Conservation (phyloP, 2,329 filamentous ascomycete species). For the Sporothrix variecibatus region DNA sequence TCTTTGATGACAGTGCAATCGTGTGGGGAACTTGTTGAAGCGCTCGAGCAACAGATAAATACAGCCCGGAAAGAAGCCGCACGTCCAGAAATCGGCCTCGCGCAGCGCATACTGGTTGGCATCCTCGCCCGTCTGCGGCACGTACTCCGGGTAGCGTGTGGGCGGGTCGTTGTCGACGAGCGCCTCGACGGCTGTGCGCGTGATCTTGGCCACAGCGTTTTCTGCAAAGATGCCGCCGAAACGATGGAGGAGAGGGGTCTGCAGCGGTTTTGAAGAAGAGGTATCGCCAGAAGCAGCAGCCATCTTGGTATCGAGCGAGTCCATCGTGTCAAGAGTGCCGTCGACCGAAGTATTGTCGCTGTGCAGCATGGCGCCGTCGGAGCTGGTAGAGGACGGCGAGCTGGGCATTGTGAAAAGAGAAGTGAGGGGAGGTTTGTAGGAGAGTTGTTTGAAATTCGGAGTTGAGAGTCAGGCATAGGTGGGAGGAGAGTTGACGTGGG, state of each 20-base stretch:
- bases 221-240: slow-evolving; percentile 32
- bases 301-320: not conserved
- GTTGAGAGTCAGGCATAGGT: not conserved
- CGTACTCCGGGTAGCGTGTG: slow-evolving; percentile 33
- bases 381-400: slow-evolving; percentile 8
- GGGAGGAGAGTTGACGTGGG: not conserved
- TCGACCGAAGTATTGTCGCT: slow-evolving; percentile 23
- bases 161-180: slow-evolving; percentile 30
- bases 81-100: slow-evolving; percentile 40
- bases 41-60: slow-evolving; percentile 42
- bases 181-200: slow-evolving; percentile 30
- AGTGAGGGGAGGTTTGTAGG: not conserved
- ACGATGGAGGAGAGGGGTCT: not conserved
- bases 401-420: not conserved
- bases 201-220: slow-evolving; percentile 33
- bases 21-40: slow-evolving; percentile 35
- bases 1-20: slow-evolving; percentile 24
- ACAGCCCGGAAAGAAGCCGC: slow-evolving; percentile 44
- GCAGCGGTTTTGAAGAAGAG: no score
- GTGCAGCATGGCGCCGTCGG: slow-evolving; percentile 1
- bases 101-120: slow-evolving; percentile 31
- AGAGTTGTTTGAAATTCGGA: not conserved
- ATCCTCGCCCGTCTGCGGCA: slow-evolving; percentile 30
- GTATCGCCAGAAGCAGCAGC: not conserved
- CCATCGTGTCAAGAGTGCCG: not conserved